A percentile compares a stretch with the other conserved stretches of the same genome.
phyloP scores from a whole-genome alignment of 805 yeast species.

The Cyberlindnera misumaiensis region DNA sequence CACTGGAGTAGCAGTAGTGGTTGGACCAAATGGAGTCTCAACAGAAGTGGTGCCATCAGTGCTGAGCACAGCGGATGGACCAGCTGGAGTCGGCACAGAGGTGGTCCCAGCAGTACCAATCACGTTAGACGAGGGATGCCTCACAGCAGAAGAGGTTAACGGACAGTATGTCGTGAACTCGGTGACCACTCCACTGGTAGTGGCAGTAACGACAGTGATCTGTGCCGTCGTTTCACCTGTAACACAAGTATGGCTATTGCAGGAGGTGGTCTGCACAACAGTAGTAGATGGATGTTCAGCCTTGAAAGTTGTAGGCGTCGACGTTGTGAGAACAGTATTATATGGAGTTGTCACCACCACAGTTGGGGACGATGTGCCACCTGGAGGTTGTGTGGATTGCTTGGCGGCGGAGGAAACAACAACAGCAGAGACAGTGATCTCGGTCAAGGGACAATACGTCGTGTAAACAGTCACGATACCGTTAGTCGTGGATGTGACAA shows the following conservation, averaged over 20 bases:
- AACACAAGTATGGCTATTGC: slow-evolving; percentile 8
- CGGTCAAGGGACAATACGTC: slow-evolving; percentile 18
- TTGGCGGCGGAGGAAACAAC: neutral
- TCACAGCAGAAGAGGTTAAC: slow-evolving; percentile 5
- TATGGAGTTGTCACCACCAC: neutral
- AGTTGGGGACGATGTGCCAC: neutral
- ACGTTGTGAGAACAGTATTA: too few relatives aligned
- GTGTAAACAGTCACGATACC: slow-evolving; percentile 24
- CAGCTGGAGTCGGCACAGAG: neutral
- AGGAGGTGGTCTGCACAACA: slow-evolving; percentile 13
- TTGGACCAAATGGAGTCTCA: neutral
- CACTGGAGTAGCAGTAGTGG: neutral
- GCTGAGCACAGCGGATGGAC: neutral
- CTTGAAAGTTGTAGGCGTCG: too few relatives aligned
- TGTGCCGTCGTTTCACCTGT: slow-evolving; percentile 8
- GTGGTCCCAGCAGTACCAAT: neutral
- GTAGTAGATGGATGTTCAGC: slow-evolving; percentile 4
- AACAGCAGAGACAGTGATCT: neutral
- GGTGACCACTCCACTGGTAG: slow-evolving; percentile 25
- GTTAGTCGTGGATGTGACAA: slow-evolving; percentile 28
- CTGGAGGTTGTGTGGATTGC: neutral
- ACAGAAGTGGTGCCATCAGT: neutral
- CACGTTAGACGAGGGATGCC: too few relatives aligned
- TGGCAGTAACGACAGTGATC: slow-evolving; percentile 26
- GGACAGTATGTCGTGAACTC: slow-evolving; percentile 22